Base-by-base conservation (phyloP, 768 basidiomycete species). In the Termitomyces sp. region DNA sequence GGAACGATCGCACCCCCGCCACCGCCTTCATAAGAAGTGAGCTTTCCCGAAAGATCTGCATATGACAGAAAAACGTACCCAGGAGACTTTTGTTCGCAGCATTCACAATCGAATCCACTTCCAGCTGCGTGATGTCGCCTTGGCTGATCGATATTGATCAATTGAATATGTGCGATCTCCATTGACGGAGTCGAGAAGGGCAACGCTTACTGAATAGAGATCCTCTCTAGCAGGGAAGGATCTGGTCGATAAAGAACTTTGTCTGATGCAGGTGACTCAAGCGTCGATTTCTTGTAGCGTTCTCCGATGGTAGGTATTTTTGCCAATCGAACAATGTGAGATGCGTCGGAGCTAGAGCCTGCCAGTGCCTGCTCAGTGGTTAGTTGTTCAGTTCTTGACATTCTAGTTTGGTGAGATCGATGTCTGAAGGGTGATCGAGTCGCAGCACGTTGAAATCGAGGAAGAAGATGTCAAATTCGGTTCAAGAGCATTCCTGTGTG, bases 61-160 rank as follows among this genome's bases (percentile, higher is more conserved):
- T 23, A 44, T 35, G 11, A 21, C 27, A 17, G 19, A 31, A n/a
- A 43, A 49, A 71, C 72, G 54, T 41, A 90, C 91, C 91, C 47
- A 87, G 73, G 35, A 94, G 73, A 48, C 81, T 80, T 45, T 75
- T 76, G 65, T 93, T 93, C 6, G 91, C 92, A 12, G 92, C 92
- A 64, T 92, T 93, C 29, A 93, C 91, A 54, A 93, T 86, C 0
- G 83, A 74, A 66, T 92, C 90, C 11, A 89, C 72, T 51, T 84
- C 76, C 21, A 93, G 67, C 55, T 75, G 73, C 2, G 91, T 92
- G 56, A 94, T 92, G 69, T 92, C 87, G 25, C 89, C 89, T 65
- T 89, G 84, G 64, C 91, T 92, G 63, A 52, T 23, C 21, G 32
- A 43, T 16, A 47, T 35, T 3, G 32, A 9, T 40, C 40, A 29